phyloP scores from a whole-genome alignment of 257 asterid genomes.

The Solanum microdontum region DNA sequence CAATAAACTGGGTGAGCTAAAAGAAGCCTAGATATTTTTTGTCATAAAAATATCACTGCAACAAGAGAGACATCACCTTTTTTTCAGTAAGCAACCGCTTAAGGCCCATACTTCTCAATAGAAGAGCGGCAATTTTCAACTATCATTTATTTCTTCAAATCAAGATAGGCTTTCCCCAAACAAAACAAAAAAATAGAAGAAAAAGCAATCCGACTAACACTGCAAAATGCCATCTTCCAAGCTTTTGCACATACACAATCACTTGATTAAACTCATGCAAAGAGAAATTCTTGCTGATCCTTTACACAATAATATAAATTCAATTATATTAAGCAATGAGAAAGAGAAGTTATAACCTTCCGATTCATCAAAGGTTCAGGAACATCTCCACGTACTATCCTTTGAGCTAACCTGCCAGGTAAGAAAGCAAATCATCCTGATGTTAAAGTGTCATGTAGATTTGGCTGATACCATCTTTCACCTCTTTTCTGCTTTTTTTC shows the following conservation, averaged over 20 bases:
- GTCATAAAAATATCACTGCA: background rate
- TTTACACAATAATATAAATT: background rate
- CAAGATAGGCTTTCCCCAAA: background rate
- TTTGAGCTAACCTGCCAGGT: conserved; percentile 67
- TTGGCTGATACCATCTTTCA: background rate
- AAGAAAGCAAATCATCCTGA: background rate
- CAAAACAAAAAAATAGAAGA: background rate
- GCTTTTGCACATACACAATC: background rate
- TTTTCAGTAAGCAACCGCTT: background rate
- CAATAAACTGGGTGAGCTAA: background rate
- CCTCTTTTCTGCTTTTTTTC: background rate
- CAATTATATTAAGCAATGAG: background rate
- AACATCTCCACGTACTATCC: conserved; percentile 92
- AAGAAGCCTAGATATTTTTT: background rate
- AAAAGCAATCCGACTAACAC: background rate
- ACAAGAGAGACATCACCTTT: background rate
- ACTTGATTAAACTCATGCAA: background rate
- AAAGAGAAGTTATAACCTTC: conserved; percentile 35
- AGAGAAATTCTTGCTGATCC: background rate
- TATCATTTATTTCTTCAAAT: background rate
- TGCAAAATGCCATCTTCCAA: background rate
- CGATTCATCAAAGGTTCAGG: conserved; percentile 88
- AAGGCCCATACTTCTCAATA: background rate
- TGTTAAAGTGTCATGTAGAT: background rate
- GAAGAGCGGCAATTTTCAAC: background rate